These are phyloP conservation scores for Mitragyna speciosa DNA, from an alignment of 257 asterid genomes.

Conservation along the genomic window DNA sequence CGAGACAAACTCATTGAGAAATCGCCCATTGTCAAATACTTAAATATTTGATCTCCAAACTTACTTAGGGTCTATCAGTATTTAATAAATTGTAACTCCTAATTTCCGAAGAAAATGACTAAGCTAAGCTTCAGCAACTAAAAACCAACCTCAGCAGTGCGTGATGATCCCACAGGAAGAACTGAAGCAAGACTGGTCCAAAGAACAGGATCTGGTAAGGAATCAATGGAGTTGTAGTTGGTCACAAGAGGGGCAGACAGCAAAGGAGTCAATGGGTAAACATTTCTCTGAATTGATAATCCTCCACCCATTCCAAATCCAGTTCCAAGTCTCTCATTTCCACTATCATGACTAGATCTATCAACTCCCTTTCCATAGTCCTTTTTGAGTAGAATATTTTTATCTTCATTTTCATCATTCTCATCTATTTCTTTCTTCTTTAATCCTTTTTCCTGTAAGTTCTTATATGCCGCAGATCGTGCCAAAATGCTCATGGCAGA, in stretches of 20 bases:
- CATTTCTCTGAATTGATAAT: conserved; percentile 54
- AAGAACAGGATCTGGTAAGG: conserved; percentile 73
- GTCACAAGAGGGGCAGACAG: conserved; percentile 82
- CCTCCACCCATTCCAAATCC: conserved; percentile 64
- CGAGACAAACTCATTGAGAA: not conserved
- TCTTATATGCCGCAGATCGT: conserved; percentile 75
- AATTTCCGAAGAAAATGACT: not conserved
- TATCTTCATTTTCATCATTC: conserved; percentile 75
- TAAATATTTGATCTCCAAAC: not conserved
- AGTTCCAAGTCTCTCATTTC: conserved; percentile 54
- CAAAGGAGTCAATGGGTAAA: conserved; percentile 60
- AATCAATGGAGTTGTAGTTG: conserved; percentile 64
- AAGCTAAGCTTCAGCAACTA: conserved; percentile 16
- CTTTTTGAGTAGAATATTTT: conserved; percentile 45
- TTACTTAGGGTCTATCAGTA: not conserved
- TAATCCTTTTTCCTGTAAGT: conserved; percentile 67
- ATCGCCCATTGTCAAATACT: not conserved
- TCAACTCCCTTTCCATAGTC: conserved; percentile 64
- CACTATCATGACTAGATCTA: conserved; percentile 55
- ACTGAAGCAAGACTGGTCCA: conserved; percentile 78
- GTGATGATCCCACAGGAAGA: conserved; percentile 75
- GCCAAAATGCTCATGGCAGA: conserved; percentile 83
- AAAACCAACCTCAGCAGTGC: conserved; percentile 60
- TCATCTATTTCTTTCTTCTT: conserved; percentile 64
- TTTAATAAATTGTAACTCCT: not conserved